phyloP scores from a whole-genome alignment of 257 asterid species.

The Schizonepeta tenuifolia region DNA sequence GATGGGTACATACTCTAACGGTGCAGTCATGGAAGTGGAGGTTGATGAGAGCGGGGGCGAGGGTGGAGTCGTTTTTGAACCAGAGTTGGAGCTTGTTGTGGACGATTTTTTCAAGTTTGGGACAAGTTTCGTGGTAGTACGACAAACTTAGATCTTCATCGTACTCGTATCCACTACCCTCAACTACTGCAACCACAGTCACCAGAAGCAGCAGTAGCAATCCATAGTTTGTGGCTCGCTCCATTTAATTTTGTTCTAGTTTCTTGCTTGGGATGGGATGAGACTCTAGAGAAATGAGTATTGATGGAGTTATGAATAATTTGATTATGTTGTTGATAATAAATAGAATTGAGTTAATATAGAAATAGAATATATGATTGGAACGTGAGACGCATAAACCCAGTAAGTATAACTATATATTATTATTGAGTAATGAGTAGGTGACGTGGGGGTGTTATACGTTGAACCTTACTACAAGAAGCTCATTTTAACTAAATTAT shows the following conservation, averaged over 20 bases:
- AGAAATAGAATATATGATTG: background rate
- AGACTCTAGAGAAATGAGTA: background rate
- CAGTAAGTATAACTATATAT: background rate
- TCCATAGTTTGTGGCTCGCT: background rate
- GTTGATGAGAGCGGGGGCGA: conserved; percentile 61
- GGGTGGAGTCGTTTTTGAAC: conserved; percentile 54
- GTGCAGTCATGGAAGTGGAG: conserved; percentile 67
- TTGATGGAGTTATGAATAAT: background rate
- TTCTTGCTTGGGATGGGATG: background rate
- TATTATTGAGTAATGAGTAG: background rate
- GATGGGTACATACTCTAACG: conserved; percentile 43
- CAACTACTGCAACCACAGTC: background rate
- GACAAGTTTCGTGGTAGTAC: conserved; percentile 55
- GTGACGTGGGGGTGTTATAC: background rate
- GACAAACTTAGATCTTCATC: conserved; percentile 46
- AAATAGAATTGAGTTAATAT: background rate
- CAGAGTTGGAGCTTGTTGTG: conserved; percentile 42
- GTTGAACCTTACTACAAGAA: too few relatives aligned
- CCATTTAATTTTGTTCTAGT: background rate
- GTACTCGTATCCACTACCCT: conserved; percentile 42
- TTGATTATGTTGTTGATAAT: background rate
- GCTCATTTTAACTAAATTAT: too few relatives aligned
- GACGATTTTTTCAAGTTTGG: conserved; percentile 49
- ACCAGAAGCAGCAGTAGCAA: conserved; percentile 11
- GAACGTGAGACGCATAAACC: conserved; percentile 4